Evolutionary conservation across 768 basidiomycete genomes (phyloP).

Genomic region (Lactarius akahatsu): DNA sequence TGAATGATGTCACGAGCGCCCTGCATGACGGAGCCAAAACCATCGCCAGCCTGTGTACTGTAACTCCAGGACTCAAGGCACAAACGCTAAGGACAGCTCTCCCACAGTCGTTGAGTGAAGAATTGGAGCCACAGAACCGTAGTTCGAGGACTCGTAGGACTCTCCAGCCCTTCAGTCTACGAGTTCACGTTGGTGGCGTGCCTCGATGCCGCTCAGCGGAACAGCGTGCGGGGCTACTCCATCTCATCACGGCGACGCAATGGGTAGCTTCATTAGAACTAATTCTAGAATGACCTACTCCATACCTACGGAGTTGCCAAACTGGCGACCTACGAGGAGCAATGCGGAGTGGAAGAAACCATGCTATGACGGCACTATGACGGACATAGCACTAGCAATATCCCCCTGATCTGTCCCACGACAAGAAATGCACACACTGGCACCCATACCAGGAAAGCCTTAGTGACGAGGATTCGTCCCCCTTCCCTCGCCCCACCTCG

Average conservation of each 20-base stretch:
- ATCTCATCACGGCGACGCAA: neutral
- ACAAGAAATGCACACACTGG: too few species aligned
- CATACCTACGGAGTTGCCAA: neutral
- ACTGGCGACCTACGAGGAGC: too few species aligned
- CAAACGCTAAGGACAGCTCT: neutral
- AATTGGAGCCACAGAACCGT: neutral
- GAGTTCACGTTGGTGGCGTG: neutral
- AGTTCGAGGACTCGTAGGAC: neutral
- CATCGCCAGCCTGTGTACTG: too few species aligned
- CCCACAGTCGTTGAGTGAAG: neutral
- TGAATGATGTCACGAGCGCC: too few species aligned
- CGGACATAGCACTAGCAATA: too few species aligned
- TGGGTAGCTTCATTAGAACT: neutral
- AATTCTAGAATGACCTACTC: too few species aligned
- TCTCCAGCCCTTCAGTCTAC: neutral
- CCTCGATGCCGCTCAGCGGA: neutral
- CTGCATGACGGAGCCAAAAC: too few species aligned
- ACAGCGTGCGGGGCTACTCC: neutral
- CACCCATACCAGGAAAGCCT: too few species aligned
- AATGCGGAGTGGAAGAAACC: too few species aligned
- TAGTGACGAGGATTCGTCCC: neutral
- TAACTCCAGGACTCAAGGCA: too few species aligned
- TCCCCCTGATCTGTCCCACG: too few species aligned
- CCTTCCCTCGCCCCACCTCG: neutral
- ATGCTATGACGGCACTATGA: too few species aligned